Base-by-base conservation (phyloP, 371 early-diverging fungal genomes). In the Mortierella sp. region DNA sequence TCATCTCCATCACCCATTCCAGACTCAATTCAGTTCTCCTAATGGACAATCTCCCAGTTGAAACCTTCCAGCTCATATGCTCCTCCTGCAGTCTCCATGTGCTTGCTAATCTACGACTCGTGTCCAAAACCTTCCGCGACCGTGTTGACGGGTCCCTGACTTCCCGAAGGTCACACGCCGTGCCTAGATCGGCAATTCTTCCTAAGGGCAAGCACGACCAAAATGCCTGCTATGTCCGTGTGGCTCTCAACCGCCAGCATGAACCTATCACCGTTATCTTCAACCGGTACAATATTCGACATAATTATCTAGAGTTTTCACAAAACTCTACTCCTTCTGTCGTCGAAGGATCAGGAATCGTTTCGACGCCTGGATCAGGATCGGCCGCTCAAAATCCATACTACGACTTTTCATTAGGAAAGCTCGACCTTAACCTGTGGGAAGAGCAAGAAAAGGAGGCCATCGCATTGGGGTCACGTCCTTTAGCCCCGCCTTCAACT, bases 251-350 rank as follows among this genome's bases (percentile, higher is more conserved):
- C 9, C 66, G 66, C 20, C 47, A 43, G 12, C 35, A 35, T 47
- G 45, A 58, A 1, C 72, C 72, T 45, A 49, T 75, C 62, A 72
- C 64, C 8, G 72, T 60, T 30, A 69, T 72, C 62, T 80, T 75
- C 47, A 45, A 75, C 20, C 59, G 68, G 1, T 80, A 75, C 55
- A 54, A 66, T 65, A 58, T 28, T 9, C 61, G 69, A 14, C 66
- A 80, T 59, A 80, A 80, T 57, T 80, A 72, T 45, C 75, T 80
- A n/a, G 81, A 80, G 55, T 80, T 80, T 52, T 43, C 64, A n/a
- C 79, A 74, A 24, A 37, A 24, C 1, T 24, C 64, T 0, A 37
- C n/a, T 4, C 54, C 79, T 0, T 37, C 26, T 24, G 47, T 54
- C 45, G 24, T 64, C 24, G 30, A 47, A 3, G 66, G 51, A n/a